Conservation (phyloP, 2,329 filamentous ascomycete genomes). For the Trichoderma sp. region DNA sequence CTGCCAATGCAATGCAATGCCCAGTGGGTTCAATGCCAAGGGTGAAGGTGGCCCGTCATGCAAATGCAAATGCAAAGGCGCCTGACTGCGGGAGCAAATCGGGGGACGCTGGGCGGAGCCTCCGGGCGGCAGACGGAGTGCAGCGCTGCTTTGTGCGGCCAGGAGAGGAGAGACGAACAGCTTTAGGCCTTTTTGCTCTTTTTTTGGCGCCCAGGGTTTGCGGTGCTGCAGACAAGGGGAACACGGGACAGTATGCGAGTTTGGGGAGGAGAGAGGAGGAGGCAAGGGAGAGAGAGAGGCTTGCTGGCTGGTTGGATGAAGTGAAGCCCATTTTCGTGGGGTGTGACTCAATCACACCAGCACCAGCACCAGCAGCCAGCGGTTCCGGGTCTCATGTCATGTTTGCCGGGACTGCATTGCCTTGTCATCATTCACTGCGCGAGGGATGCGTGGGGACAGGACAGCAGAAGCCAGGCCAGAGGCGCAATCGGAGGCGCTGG, state of each 20-base stretch:
- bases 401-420: background rate
- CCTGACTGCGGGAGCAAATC: constrained; percentile 21
- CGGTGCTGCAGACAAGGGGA: background rate
- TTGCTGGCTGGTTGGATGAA: background rate
- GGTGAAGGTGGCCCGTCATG: background rate
- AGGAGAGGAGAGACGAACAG: background rate
- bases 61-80: constrained; percentile 15
- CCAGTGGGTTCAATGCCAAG: background rate
- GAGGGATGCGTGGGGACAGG: constrained; percentile 7
- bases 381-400: background rate
- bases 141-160: background rate
- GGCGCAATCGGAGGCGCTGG: background rate
- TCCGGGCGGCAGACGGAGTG: constrained; percentile 8
- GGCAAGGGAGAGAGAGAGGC: background rate
- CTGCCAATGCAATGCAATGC: no score
- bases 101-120: constrained; percentile 11
- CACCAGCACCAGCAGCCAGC: background rate
- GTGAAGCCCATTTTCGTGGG: background rate
- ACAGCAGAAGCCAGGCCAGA: background rate
- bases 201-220: background rate
- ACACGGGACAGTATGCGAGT: background rate
- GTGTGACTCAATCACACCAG: constrained; percentile 3
- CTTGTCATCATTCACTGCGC: constrained; percentile 9
- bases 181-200: no score
- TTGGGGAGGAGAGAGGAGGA: background rate